Base-by-base conservation (phyloP, 176 grass and related monocot genomes). In the Oryza meyeriana region DNA sequence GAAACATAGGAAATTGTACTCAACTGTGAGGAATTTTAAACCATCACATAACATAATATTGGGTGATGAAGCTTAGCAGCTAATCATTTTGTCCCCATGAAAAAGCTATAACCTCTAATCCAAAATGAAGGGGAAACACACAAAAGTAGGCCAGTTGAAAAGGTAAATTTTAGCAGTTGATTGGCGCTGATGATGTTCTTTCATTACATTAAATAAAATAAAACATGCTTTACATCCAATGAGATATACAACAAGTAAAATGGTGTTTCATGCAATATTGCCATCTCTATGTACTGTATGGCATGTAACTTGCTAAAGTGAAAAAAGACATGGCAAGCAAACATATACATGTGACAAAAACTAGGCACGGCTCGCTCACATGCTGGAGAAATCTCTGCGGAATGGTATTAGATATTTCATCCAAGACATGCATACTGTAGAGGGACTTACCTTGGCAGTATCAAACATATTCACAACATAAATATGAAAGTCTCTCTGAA, bases 391-490 rank as follows among this genome's bases (percentile, higher is more conserved):
- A 40, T 73, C 35, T 84, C 70, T 79, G 75, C n/a, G 34, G 4
- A 66, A 61, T 44, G 36, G 65, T 34, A 78, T 33, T 18, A 55
- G 44, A 69, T 69, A 29, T 12, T 8, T 24, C 38, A 71, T 35
- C 35, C 39, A 75, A 67, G 64, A 75, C 48, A 52, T 52, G 6
- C 16, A 66, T 50, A 50, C 22, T 36, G 71, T 69, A 35, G 0
- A 14, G 4, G 22, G 74, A 74, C 83, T 85, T 83, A 91, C 95
- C 90, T 98, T 98, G 44, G 92, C 92, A 77, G 95, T 98, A 89
- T 98, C 95, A 89, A 98, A 98, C 95, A 98, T 98, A 86, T 98
- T 93, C 48, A 98, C 86, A 4, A 94, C 90, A 86, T 98, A 98
- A 81, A 98, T 98, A 87, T 98, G 92, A 69, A 98, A 98, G 81